Evolutionary conservation across 305 asterid species (phyloP).

Genomic region (Rubia balearica): DNA sequence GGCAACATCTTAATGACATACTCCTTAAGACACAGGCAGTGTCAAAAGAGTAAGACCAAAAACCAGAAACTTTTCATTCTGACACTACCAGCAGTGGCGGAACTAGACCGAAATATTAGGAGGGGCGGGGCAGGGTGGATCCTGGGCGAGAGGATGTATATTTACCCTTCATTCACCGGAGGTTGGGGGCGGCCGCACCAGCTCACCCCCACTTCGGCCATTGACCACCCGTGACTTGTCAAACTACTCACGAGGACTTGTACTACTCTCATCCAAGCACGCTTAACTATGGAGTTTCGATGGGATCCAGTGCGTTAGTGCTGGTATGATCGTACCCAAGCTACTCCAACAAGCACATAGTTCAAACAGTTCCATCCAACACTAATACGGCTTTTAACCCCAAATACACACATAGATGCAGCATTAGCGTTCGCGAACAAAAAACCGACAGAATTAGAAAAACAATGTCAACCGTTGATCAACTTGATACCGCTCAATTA

Average conservation of each 20-base stretch:
- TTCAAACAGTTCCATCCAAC: neutral
- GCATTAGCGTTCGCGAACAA: neutral
- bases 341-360: neutral
- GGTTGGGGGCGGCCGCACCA: too few relatives aligned
- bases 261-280: too few relatives aligned
- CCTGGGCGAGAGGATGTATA: too few relatives aligned
- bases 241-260: neutral
- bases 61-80: neutral
- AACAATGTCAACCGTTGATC: neutral
- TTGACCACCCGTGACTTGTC: neutral
- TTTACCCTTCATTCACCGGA: too few relatives aligned
- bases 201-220: too few relatives aligned
- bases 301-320: too few relatives aligned
- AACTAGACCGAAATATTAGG: too few relatives aligned
- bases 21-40: too few relatives aligned
- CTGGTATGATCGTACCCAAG: neutral
- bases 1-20: neutral
- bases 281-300: too few relatives aligned
- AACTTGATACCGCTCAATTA: neutral
- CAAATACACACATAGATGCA: neutral
- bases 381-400: neutral
- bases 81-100: neutral
- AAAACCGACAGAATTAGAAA: neutral
- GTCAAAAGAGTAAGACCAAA: neutral
- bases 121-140: too few relatives aligned